Evolutionary conservation across 192 early-diverging fungal genomes (phyloP).

Genomic region (Thamnidium elegans): DNA sequence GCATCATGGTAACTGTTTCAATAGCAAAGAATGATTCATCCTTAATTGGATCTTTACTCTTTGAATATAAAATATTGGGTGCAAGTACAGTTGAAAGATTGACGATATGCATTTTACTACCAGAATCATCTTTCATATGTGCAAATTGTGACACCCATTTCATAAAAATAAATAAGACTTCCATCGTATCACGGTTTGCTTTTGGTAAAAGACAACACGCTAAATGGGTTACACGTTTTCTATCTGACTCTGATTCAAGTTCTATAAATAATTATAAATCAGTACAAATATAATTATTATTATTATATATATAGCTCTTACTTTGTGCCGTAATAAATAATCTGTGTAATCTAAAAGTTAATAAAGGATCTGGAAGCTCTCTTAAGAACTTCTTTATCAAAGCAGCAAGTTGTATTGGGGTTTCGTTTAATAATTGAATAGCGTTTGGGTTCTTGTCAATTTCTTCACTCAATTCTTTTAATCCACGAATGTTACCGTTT

Average conservation of each 20-base stretch:
- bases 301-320: conserved; percentile 62
- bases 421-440: conserved; percentile 70
- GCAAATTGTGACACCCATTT: conserved; percentile 80
- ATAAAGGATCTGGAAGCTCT: conserved; percentile 94
- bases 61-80: conserved; percentile 90
- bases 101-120: conserved; percentile 89
- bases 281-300: conserved; percentile 56
- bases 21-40: conserved; percentile 71
- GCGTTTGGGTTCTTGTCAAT: conserved; percentile 83
- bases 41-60: conserved; percentile 77
- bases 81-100: conserved; percentile 94
- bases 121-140: conserved; percentile 48
- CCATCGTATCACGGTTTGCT: conserved; percentile 91
- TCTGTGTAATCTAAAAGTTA: conserved; percentile 86
- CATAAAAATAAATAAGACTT: conserved; percentile 86
- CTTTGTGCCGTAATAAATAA: conserved; percentile 83
- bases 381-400: conserved; percentile 95
- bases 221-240: conserved; percentile 75
- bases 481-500: conserved; percentile 94
- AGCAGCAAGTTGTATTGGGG: conserved; percentile 90
- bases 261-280: conserved; percentile 37
- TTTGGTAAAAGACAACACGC: conserved; percentile 85
- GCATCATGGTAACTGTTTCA: conserved; percentile 61
- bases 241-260: conserved; percentile 49
- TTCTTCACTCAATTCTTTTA: conserved; percentile 82